Evolutionary conservation across 345 rosid species (phyloP), one percentile per base, ranked within the genome.

Genomic region (Salix brachista): DNA sequence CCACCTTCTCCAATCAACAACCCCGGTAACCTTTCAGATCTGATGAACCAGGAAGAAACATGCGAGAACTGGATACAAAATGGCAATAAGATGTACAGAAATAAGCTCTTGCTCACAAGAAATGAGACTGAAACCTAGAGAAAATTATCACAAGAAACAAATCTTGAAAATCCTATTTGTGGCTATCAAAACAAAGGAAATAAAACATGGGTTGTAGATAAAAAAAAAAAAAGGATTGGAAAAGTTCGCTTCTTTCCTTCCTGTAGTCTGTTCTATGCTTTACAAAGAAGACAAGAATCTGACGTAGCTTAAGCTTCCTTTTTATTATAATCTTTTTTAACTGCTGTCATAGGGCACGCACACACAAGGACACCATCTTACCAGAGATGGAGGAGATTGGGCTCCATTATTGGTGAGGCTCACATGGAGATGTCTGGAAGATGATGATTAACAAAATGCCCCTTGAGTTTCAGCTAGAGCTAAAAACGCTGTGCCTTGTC

Each of bases 341-440:
- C 69, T 58, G 76, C 41, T 56, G 41, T 30, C n/a, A 19, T 32
- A 1, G 19, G 17, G 7, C 9, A 23, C 9, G 32, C 2, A 65
- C 8, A 13, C 18, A 13, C 18, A 65, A 7, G 18, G 44, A 16
- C 41, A 3, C 5, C 28, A 36, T 68, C 50, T 39, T 12, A 6
- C 23, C n/a, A 44, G 58, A 48, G 21, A 26, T 32, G 23, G 65
- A 52, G 60, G 77, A 42, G 56, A 65, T 67, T 70, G 78, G 67
- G 9, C 6, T 74, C 74, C 85, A 83, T 87, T 83, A 81, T 83
- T 82, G 50, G 70, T 21, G 78, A 75, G 86, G 82, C 80, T 83
- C 93, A 88, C 91, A 87, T 90, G 91, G 85, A 76, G 16, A 41
- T 85, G 90, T 87, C 88, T 70, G 70, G 76, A 65, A 42, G 84